Base-by-base conservation (phyloP, 257 asterid species). In the Lycium ferocissimum region DNA sequence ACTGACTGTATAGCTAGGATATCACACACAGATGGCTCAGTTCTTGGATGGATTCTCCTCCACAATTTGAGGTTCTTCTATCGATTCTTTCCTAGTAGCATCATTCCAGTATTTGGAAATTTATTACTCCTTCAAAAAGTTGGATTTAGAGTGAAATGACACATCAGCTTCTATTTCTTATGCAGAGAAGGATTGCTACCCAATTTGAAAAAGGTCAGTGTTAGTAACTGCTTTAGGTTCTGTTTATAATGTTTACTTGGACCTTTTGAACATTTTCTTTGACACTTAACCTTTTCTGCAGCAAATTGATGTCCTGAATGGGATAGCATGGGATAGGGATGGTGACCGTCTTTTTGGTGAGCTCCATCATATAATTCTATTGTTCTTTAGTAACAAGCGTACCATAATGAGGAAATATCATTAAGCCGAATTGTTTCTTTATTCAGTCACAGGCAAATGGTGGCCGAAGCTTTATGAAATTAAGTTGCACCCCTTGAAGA, bases 1-100 rank as follows among this genome's bases (percentile, higher is more conserved):
- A 93, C 97, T 13, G 98, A 95, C 85, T 96, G 99, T 93, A 93
- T 95, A 70, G 99, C 97, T 62, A 95, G 99, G 90, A 88, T 95
- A 79, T 96, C 98, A 56, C 85, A 83, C 54, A 84, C 83, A 79
- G 94, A 92, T 83, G 99, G 98, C 51, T 79, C 43, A 45, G 92
- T 96, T 72, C 86, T 92, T 85, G 97, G 97, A 82, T 96, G 99
- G 99, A 89, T 96, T 90, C 94, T 94, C 91, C 94, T 94, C 80
- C 96, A 93, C 37, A 80, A 89, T 80, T 86, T 96, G 69, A 95
- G 98, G 98, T 95, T 56, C 86, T n/a, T 89, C 26, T 22, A 51
- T 51, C 47, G 7, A 4, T 63, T 51, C 66, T 17, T 20, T 86
- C 61, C 6, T 61, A 35, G 62, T 80, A 26, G 82, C 63, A 76